A percentile compares a stretch with the other conserved stretches of the same genome.
These are phyloP conservation scores for Cucurbita moschata DNA, from an alignment of 306 rosid genomes.

Conservation along the genomic window DNA sequence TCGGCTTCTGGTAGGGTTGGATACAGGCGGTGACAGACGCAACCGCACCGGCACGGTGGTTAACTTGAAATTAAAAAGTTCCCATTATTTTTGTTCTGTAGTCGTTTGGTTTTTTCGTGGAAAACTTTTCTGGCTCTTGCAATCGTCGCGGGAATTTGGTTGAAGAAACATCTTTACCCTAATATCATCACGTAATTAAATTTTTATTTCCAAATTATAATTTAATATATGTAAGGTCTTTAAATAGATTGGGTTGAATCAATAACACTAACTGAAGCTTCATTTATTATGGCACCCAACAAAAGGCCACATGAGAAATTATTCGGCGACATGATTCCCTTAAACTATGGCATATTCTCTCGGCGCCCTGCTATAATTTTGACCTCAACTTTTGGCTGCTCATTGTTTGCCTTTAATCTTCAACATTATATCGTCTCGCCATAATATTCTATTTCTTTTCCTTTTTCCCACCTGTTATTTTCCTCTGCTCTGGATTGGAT, in stretches of 20 bases:
- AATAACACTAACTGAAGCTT: too few species aligned
- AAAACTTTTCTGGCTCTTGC: slow-evolving; percentile 9
- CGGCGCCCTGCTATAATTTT: background rate
- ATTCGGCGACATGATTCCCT: background rate
- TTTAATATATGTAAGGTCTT: too few species aligned
- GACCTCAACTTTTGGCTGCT: background rate
- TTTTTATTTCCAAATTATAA: too few species aligned
- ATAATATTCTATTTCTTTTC: background rate
- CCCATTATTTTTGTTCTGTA: slow-evolving; percentile 7
- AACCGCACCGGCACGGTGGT: slow-evolving; percentile 25
- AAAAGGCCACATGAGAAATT: too few species aligned
- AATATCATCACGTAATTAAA: too few species aligned
- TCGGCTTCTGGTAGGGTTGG: slow-evolving; percentile 26
- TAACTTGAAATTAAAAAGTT: slow-evolving; percentile 8
- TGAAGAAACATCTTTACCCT: too few species aligned
- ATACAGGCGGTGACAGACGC: slow-evolving; percentile 34
- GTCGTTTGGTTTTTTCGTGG: slow-evolving; percentile 3
- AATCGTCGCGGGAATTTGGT: too few species aligned
- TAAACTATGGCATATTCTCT: background rate
- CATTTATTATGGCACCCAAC: too few species aligned
- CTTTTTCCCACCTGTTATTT: background rate
- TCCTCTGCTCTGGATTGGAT: background rate
- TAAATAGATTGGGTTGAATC: too few species aligned
- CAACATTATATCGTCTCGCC: slow-evolving; percentile 16
- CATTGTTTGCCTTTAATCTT: slow-evolving; percentile 10